Evolutionary conservation across 1,284 basidiomycete genomes (phyloP).

Genomic region (Sanghuangporus weigelae): DNA sequence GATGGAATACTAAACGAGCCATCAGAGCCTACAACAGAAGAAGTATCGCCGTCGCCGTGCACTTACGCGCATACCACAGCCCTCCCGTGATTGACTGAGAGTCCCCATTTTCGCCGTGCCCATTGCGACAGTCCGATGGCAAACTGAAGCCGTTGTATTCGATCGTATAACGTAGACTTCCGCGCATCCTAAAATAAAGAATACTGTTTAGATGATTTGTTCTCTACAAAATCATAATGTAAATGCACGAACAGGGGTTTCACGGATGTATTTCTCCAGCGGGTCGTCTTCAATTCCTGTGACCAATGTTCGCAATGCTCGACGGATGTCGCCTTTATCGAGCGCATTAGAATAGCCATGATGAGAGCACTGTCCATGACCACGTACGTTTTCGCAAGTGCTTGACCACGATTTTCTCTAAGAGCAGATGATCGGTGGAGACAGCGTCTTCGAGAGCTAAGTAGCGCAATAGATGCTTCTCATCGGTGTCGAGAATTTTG

Average conservation of each 20-base stretch:
- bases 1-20: neutral
- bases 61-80: conserved; percentile 15
- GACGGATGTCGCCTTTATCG: conserved; percentile 6
- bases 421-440: neutral
- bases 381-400: conserved; percentile 6
- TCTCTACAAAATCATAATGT: neutral
- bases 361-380: neutral
- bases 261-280: conserved; percentile 1
- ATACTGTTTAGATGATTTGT: neutral
- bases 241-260: conserved; percentile 15
- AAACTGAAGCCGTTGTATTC: conserved; percentile 3
- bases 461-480: conserved; percentile 5
- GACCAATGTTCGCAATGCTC: conserved; percentile 3
- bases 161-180: neutral
- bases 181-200: conserved; percentile 8
- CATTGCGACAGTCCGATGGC: neutral
- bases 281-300: conserved; percentile 13
- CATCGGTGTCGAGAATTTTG: neutral
- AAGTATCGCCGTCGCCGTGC: neutral
- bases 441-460: neutral
- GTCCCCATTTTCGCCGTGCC: conserved; percentile 1
- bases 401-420: conserved; percentile 12
- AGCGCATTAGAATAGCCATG: neutral
- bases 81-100: conserved; percentile 10
- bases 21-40: neutral